Evolutionary conservation across 129 eudicot species (phyloP).

Genomic region (Solidago caesia): DNA sequence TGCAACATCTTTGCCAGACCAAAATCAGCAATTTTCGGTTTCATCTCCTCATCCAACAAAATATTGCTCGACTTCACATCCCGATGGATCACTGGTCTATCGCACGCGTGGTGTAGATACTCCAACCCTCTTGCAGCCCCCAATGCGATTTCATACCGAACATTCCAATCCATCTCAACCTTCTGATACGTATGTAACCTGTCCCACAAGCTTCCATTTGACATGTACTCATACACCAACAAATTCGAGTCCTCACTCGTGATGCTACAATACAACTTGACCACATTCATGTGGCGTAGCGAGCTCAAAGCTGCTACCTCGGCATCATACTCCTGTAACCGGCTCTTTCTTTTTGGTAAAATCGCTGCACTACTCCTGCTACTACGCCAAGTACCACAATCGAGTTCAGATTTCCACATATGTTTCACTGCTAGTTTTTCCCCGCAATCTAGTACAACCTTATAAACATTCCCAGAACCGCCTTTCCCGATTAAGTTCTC

Average conservation of each 20-base stretch:
- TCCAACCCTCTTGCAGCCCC: slow-evolving; percentile 68
- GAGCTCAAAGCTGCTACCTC: slow-evolving; percentile 68
- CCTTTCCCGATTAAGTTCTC: slow-evolving; percentile 67
- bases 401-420: slow-evolving; percentile 47
- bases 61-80: slow-evolving; percentile 72
- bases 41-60: slow-evolving; percentile 62
- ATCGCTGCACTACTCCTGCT: slow-evolving; percentile 42
- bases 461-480: slow-evolving; percentile 65
- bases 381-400: slow-evolving; percentile 38
- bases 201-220: slow-evolving; percentile 80
- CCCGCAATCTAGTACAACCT: slow-evolving; percentile 39
- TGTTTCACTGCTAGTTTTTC: slow-evolving; percentile 61
- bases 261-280: slow-evolving; percentile 63
- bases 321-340: slow-evolving; percentile 56
- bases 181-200: slow-evolving; percentile 44
- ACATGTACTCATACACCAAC: slow-evolving; percentile 63
- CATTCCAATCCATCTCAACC: slow-evolving; percentile 55
- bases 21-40: slow-evolving; percentile 66
- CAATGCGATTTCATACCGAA: slow-evolving; percentile 51
- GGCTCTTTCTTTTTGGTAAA: slow-evolving; percentile 37
- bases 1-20: slow-evolving; percentile 62
- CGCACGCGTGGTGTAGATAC: slow-evolving; percentile 66
- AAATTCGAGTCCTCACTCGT: slow-evolving; percentile 61
- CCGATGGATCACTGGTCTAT: slow-evolving; percentile 60
- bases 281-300: slow-evolving; percentile 63